Evolutionary conservation across 208 protist genomes (phyloP), one percentile per base, ranked within the genome.

Genomic region (Naegleria fowleri): DNA sequence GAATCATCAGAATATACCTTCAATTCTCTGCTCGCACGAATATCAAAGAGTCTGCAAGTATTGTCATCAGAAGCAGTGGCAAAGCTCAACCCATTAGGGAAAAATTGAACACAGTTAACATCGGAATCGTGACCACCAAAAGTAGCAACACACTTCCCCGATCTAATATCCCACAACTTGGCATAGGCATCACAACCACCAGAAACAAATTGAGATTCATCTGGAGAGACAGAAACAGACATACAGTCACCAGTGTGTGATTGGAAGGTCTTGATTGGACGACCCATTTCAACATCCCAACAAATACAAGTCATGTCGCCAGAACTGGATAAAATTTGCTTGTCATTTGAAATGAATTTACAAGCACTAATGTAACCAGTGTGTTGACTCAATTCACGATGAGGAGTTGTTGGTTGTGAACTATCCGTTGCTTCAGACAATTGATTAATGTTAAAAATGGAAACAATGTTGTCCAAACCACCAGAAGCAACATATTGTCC

Each of bases 241-340:
- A 97, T 98, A 41, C 97, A 96, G 91, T 97, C 96, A 87, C 96
- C 96, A 39, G 91, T 93, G 92, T 98, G 96, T 36, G 95, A 96
- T 25, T 52, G 41, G 58, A 96, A 97, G 55, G 94, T 92, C 0
- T 75, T 90, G 39, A 92, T 86, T 43, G 91, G 91, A 67, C 13
- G 7, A 86, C 93, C 93, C 38, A 88, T 91, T 90, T 97, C 95
- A 92, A 96, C 92, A 92, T 97, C 96, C 96, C 96, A 97, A 40
- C 96, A 90, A 33, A 92, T 93, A 92, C 95, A 96, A 41, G 93
- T 95, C 90, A 93, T 94, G 90, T 97, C 95, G 76, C 95, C 95
- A 85, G 92, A 94, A 0, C 58, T 90, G 0, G 95, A 96, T 5
- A 96, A 41, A 92, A 97, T 96, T 88, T 95, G 84, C 59, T 92